Evolutionary conservation across 257 asterid genomes (phyloP).

Genomic region (Ehretia macrophylla): DNA sequence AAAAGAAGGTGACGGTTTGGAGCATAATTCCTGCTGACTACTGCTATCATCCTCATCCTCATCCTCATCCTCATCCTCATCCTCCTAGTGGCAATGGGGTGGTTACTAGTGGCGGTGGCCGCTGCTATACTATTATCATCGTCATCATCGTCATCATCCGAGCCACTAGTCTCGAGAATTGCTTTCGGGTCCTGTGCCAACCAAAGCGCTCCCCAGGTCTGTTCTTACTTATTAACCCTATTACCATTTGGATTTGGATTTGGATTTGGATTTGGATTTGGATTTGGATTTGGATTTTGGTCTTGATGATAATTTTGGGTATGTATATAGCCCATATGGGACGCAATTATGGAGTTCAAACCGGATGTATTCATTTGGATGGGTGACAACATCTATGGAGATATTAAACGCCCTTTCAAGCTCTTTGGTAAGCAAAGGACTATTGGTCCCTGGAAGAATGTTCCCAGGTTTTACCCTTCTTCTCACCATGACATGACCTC

Average conservation of each 20-base stretch:
- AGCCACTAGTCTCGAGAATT: conserved; percentile 19
- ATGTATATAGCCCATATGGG: conserved; percentile 24
- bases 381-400: conserved; percentile 35
- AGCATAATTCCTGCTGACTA: no score
- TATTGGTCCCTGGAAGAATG: conserved; percentile 35
- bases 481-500: conserved; percentile 21
- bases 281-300: no score
- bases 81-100: no score
- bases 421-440: conserved; percentile 31
- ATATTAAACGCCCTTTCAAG: conserved; percentile 23
- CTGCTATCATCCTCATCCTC: background rate
- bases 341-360: conserved; percentile 19
- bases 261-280: no score
- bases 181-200: conserved; percentile 38
- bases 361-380: conserved; percentile 32
- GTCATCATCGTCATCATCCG: background rate
- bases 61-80: no score
- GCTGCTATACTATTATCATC: no score
- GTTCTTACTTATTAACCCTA: background rate
- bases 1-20: no score
- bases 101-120: background rate
- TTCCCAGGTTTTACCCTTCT: conserved; percentile 24
- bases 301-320: no score
- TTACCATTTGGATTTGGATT: background rate
- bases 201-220: conserved; percentile 27